phyloP scores from a whole-genome alignment of 164 flowering plant species.

The Berberis vulgaris region DNA sequence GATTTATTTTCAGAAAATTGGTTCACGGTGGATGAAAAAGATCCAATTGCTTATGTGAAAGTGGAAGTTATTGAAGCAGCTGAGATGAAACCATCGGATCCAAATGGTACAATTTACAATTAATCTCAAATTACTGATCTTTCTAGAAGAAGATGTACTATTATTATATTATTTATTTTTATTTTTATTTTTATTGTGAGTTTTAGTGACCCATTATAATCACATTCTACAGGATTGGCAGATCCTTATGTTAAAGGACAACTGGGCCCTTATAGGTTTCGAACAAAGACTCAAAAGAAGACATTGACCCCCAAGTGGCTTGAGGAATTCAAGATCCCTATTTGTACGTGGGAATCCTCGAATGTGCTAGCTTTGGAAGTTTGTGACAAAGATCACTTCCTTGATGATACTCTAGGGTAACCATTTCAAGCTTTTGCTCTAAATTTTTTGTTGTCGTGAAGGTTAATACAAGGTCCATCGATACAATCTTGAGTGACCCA shows the following conservation, averaged over 20 bases:
- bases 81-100: conserved; percentile 86
- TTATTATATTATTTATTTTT: no score
- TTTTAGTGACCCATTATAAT: not conserved
- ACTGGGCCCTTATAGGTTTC: conserved; percentile 69
- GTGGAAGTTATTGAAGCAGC: conserved; percentile 89
- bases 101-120: conserved; percentile 50
- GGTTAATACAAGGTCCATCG: not conserved
- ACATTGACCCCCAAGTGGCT: conserved; percentile 83
- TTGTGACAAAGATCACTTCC: conserved; percentile 73
- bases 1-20: conserved; percentile 33
- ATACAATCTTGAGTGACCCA: no score
- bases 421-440: conserved; percentile 8
- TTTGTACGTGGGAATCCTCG: conserved; percentile 66
- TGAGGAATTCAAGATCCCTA: conserved; percentile 86
- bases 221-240: conserved; percentile 67
- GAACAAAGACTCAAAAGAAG: conserved; percentile 65
- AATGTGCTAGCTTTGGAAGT: conserved; percentile 69
- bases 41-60: conserved; percentile 60
- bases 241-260: conserved; percentile 97
- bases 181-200: not conserved
- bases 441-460: not conserved
- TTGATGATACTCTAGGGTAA: conserved; percentile 90
- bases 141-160: not conserved
- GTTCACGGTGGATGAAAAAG: conserved; percentile 78
- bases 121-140: not conserved